phyloP scores from a whole-genome alignment of 169 alveolate genomes.

The Plasmodium adleri region DNA sequence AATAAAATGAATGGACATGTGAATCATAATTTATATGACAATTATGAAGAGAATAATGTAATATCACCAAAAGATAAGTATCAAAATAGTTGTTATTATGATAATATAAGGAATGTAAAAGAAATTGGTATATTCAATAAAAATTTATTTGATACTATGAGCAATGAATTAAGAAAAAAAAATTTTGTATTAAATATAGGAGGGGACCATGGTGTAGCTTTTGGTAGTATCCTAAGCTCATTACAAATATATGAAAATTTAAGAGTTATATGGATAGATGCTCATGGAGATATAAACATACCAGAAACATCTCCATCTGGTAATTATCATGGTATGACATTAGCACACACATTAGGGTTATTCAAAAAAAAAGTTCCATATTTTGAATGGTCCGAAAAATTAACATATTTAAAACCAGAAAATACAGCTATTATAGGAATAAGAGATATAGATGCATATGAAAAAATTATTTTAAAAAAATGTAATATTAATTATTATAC shows the following conservation, averaged over 20 bases:
- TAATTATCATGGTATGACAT: slow-evolving; percentile 85
- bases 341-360: slow-evolving; percentile 79
- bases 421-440: slow-evolving; percentile 75
- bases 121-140: slow-evolving; percentile 41
- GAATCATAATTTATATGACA: background rate
- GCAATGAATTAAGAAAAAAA: slow-evolving; percentile 47
- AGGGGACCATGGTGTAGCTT: slow-evolving; percentile 85
- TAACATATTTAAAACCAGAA: slow-evolving; percentile 69
- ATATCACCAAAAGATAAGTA: background rate
- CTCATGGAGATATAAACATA: slow-evolving; percentile 84
- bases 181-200: slow-evolving; percentile 80
- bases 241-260: slow-evolving; percentile 67
- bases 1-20: background rate
- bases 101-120: slow-evolving; percentile 38
- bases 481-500: slow-evolving; percentile 73
- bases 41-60: background rate
- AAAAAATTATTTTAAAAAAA: slow-evolving; percentile 60
- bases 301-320: slow-evolving; percentile 82
- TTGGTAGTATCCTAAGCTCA: slow-evolving; percentile 77
- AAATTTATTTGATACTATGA: slow-evolving; percentile 27
- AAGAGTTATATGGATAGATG: slow-evolving; percentile 85
- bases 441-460: slow-evolving; percentile 78
- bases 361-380: slow-evolving; percentile 67
- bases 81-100: slow-evolving; percentile 7
- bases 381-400: slow-evolving; percentile 76